Percentiles rank a stretch among this genome's conserved stretches.
These are phyloP conservation scores for Chalaropsis ovoidea DNA, from an alignment of 2,329 filamentous ascomycete genomes.

Conservation along the genomic window DNA sequence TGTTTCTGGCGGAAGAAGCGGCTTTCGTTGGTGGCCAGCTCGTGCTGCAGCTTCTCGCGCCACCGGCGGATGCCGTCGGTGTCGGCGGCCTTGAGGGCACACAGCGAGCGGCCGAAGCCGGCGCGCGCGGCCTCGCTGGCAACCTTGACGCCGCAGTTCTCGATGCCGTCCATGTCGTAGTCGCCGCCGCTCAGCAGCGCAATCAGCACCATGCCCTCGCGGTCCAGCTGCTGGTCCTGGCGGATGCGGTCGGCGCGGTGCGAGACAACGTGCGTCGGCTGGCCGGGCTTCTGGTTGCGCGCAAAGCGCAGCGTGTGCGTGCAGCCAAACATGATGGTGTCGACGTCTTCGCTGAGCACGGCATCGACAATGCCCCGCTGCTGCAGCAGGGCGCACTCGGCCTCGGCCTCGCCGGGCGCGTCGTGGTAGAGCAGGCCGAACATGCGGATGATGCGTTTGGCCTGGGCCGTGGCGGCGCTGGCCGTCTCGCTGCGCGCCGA, in stretches of 20 bases:
- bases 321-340: conserved; percentile 95
- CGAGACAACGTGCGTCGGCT: conserved; percentile 73
- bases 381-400: conserved; percentile 85
- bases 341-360: conserved; percentile 90
- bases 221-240: conserved; percentile 55
- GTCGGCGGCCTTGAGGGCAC: conserved; percentile 52
- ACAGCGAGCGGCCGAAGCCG: conserved; percentile 71
- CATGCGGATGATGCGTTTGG: conserved; percentile 70
- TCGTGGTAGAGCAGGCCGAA: conserved; percentile 79
- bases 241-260: conserved; percentile 41
- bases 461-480: conserved; percentile 59
- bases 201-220: conserved; percentile 85
- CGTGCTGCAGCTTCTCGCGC: conserved; percentile 61
- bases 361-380: conserved; percentile 75
- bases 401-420: conserved; percentile 90
- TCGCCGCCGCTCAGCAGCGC: conserved; percentile 94
- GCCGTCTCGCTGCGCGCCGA: conserved; percentile 51
- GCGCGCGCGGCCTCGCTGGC: conserved; percentile 84
- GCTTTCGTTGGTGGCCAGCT: conserved; percentile 74
- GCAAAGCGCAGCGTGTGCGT: conserved; percentile 60
- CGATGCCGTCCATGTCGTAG: conserved; percentile 79
- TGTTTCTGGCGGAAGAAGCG: conserved; percentile 70
- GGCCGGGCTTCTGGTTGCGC: conserved; percentile 17
- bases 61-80: conserved; percentile 52
- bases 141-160: conserved; percentile 75